Conservation (phyloP, 1,139 yeast genomes). For the Nakaseomyces glabratus region DNA sequence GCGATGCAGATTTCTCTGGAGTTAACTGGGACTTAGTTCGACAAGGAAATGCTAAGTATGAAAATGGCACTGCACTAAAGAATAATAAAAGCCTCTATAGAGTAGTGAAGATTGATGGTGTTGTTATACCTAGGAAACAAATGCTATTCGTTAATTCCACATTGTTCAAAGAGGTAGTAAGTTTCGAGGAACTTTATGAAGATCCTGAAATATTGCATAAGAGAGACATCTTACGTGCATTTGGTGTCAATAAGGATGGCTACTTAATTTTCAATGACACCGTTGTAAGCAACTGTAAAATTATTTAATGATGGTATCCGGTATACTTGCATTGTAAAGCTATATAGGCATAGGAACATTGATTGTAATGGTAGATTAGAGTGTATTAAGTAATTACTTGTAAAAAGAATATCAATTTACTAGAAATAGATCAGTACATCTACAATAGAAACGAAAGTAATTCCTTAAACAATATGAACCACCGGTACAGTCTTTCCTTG, state of each 20-base stretch:
- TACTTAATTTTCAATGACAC: constrained; percentile 23
- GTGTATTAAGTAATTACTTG: too few species aligned
- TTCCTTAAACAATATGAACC: too few species aligned
- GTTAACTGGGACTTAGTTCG: not conserved
- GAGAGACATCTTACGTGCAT: constrained; percentile 8
- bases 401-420: too few species aligned
- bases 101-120: not conserved
- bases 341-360: too few species aligned
- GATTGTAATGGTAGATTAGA: too few species aligned
- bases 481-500: too few species aligned
- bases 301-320: too few species aligned
- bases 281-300: constrained; percentile 18
- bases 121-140: constrained; percentile 3
- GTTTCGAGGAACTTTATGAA: not conserved
- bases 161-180: not conserved
- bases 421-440: too few species aligned
- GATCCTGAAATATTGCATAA: constrained; percentile 1
- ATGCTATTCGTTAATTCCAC: not conserved
- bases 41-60: not conserved
- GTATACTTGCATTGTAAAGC: too few species aligned
- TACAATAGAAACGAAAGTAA: too few species aligned
- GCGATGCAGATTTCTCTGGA: not conserved
- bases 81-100: not conserved
- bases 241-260: constrained; percentile 18
- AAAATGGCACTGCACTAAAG: too few species aligned